Conservation (phyloP, 441 rosid genomes). For the Euphorbia schlechtendalii region DNA sequence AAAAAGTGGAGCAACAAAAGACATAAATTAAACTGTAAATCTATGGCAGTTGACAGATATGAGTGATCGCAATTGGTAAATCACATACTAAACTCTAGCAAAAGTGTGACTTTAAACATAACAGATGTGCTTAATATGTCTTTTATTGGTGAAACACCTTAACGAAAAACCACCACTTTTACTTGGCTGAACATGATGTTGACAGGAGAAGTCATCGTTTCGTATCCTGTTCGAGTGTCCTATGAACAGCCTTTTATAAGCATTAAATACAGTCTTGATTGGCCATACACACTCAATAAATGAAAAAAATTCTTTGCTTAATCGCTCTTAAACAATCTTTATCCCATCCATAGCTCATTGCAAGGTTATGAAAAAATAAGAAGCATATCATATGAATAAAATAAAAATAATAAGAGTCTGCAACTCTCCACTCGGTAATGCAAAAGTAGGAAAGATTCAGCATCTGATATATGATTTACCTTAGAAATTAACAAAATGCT, state of each 20-base stretch:
- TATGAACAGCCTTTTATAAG: background rate
- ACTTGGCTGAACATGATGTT: constrained; percentile 1
- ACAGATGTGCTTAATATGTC: background rate
- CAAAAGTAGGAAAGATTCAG: background rate
- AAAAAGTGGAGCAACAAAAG: background rate
- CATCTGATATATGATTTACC: background rate
- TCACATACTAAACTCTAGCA: background rate
- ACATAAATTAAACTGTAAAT: background rate
- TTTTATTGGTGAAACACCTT: background rate
- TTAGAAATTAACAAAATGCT: background rate
- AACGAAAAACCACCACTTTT: background rate
- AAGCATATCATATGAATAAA: too few relatives aligned
- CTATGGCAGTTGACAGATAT: background rate
- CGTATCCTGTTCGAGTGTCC: background rate
- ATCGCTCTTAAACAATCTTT: background rate
- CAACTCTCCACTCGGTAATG: background rate
- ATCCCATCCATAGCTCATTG: background rate
- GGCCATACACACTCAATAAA: background rate
- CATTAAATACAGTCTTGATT: background rate
- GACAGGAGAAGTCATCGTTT: background rate
- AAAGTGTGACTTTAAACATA: background rate
- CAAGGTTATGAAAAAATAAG: background rate
- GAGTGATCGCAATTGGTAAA: background rate
- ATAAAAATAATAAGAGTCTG: background rate
- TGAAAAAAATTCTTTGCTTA: background rate